Evolutionary conservation across 371 early-diverging fungal species (phyloP), one percentile per base, ranked within the genome.

Genomic region (Dichotomocladium elegans): DNA sequence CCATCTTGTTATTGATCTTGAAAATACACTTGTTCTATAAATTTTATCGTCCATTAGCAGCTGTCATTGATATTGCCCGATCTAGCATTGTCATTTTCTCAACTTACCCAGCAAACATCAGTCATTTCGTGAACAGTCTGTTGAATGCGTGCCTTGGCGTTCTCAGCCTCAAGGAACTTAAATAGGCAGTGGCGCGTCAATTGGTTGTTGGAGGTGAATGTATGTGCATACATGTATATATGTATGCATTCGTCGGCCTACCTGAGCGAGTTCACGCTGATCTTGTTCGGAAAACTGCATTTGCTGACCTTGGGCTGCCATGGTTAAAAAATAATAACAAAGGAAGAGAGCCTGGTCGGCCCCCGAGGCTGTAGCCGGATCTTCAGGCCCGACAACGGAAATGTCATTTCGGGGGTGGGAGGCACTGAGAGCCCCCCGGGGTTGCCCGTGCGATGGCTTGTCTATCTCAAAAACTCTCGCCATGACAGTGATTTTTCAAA

Each of bases 71-170:
- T n/a, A n/a, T n/a, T n/a, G n/a, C n/a, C n/a, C n/a, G n/a, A 24
- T 19, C 8, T 26, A 4, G 9, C 17, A 25, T 25, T 27, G 45
- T 4, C 3, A 0, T 4, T 8, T 45, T 7, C 3, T 24, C 3
- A n/a, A 27, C 46, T 59, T 59, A 66, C 67, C 82, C 89, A 91
- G 70, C 90, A 89, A 29, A 80, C 70, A 57, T 82, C 86, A 52
- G 86, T 87, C 58, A 90, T 80, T 21, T 77, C 76, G 65, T 87
- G 87, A 33, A 87, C 77, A 29, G 80, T 78, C 64, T 73, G 76
- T 64, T 87, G 89, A 51, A 89, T 70, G 54, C 83, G 80, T n/a
- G 83, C 84, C 73, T 85, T 89, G 62, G 85, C 83, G 49, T 87
- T 72, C 61, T 90, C 89, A 42, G 70, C 68, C 65, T 83, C 85